Percentiles rank a stretch among this genome's conserved stretches.
Conservation (phyloP, 1,139 yeast species). For the Saccharomyces hybrid region DNA sequence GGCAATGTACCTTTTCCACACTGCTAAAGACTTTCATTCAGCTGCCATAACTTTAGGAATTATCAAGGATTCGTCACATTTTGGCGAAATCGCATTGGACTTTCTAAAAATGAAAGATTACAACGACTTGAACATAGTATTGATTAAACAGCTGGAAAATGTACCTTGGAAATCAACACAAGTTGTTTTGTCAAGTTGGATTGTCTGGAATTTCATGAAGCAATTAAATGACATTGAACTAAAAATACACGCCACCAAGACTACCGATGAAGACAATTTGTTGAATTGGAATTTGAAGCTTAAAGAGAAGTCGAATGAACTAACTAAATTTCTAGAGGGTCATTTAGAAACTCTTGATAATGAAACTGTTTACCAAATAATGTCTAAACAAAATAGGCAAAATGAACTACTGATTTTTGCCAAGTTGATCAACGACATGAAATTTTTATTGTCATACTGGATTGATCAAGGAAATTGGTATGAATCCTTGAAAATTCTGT, state of each 20-base stretch:
- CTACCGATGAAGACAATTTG: constrained; percentile 17
- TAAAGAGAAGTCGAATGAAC: constrained; percentile 30
- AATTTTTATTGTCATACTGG: constrained; percentile 62
- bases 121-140: constrained; percentile 45
- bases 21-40: not conserved
- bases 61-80: not conserved
- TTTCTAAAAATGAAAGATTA: constrained; percentile 39
- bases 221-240: constrained; percentile 43
- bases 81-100: constrained; percentile 63
- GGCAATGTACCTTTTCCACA: constrained; percentile 46
- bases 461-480: constrained; percentile 65
- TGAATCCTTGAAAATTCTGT: constrained; percentile 50
- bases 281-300: constrained; percentile 18
- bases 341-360: constrained; percentile 49
- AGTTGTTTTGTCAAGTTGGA: constrained; percentile 68
- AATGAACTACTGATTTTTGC: constrained; percentile 63
- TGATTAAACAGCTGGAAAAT: constrained; percentile 43
- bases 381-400: constrained; percentile 56
- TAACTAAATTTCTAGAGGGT: constrained; percentile 45
- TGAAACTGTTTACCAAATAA: constrained; percentile 63
- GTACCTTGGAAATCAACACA: constrained; percentile 43
- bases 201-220: constrained; percentile 58
- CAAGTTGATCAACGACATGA: constrained; percentile 57
- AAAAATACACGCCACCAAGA: constrained; percentile 15
- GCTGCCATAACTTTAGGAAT: constrained; percentile 60